Evolutionary conservation across 2,329 filamentous ascomycete species (phyloP).

Genomic region (Cordyceps fumosorosea): DNA sequence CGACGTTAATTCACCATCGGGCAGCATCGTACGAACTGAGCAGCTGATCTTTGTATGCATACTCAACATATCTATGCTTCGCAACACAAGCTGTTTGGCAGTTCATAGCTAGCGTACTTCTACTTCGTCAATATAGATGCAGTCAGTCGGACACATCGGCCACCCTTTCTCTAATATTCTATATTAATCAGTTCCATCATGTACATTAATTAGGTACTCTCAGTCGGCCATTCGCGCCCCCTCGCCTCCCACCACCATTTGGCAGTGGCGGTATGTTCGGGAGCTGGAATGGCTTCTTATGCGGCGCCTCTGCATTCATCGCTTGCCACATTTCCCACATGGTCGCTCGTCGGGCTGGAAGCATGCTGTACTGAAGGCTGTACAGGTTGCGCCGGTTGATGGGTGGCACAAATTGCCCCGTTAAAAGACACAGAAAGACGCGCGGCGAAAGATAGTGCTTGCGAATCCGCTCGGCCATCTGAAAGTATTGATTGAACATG

Average conservation of each 20-base stretch:
- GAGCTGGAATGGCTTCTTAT: slow-evolving; percentile 36
- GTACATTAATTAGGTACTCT: slow-evolving; percentile 17
- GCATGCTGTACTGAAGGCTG: slow-evolving; percentile 95
- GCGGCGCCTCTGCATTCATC: slow-evolving; percentile 46
- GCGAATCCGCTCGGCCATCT: slow-evolving; percentile 83
- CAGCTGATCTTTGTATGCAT: neutral
- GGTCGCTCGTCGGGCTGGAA: slow-evolving; percentile 72
- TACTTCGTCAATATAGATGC: neutral
- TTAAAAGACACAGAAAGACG: slow-evolving; percentile 81
- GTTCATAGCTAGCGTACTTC: neutral
- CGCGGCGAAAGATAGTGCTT: slow-evolving; percentile 91
- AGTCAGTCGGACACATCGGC: neutral
- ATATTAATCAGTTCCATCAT: slow-evolving; percentile 5
- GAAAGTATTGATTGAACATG: slow-evolving; percentile 97
- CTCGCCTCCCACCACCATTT: slow-evolving; percentile 25
- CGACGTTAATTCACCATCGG: neutral
- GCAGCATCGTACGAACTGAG: neutral
- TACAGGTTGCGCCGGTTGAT: slow-evolving; percentile 94
- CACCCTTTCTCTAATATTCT: neutral
- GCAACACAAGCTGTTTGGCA: neutral
- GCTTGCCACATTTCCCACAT: slow-evolving; percentile 82
- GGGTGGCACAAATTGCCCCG: slow-evolving; percentile 87
- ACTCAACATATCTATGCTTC: neutral
- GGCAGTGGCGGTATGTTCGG: slow-evolving; percentile 27
- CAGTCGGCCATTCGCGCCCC: slow-evolving; percentile 22